phyloP scores from a whole-genome alignment of 2,329 filamentous ascomycete genomes.

The Tolypocladium paradoxum region DNA sequence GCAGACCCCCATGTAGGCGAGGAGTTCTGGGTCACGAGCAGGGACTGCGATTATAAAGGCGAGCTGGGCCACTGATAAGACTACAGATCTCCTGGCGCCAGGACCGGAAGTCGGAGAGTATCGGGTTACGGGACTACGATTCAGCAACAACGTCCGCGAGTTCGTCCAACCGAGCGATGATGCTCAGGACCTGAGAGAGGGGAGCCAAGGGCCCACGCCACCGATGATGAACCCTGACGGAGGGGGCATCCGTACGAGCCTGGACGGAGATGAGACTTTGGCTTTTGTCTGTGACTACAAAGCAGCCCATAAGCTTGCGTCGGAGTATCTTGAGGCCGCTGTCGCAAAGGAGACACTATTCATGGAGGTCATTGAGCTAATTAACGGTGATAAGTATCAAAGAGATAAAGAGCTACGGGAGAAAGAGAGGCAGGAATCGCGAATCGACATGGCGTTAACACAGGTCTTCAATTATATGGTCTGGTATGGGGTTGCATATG shows the following conservation, averaged over 20 bases:
- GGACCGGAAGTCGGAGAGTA: no score
- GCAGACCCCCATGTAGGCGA: no score
- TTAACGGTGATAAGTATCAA: constrained; percentile 1
- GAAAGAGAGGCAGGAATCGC: constrained; percentile 3
- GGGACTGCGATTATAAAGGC: no score
- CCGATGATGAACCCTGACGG: neutral
- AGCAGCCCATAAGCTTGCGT: constrained; percentile 5
- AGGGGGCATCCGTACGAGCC: neutral
- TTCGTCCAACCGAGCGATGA: no score
- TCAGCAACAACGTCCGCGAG: no score
- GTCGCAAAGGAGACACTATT: constrained; percentile 7
- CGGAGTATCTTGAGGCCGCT: neutral
- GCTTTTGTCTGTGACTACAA: constrained; percentile 6
- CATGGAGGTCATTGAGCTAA: constrained; percentile 4
- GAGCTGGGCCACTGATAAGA: no score
- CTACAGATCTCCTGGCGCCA: no score
- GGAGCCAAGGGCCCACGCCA: no score
- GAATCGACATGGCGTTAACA: constrained; percentile 9
- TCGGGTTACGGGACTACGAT: no score
- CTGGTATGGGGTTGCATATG: constrained; percentile 10
- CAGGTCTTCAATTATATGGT: constrained; percentile 13
- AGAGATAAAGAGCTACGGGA: neutral
- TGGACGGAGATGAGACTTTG: no score
- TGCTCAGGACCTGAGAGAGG: no score
- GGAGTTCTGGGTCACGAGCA: no score